Evolutionary conservation across 2,329 filamentous ascomycete species (phyloP).

Genomic region (Proliferodiscus dingleyae): DNA sequence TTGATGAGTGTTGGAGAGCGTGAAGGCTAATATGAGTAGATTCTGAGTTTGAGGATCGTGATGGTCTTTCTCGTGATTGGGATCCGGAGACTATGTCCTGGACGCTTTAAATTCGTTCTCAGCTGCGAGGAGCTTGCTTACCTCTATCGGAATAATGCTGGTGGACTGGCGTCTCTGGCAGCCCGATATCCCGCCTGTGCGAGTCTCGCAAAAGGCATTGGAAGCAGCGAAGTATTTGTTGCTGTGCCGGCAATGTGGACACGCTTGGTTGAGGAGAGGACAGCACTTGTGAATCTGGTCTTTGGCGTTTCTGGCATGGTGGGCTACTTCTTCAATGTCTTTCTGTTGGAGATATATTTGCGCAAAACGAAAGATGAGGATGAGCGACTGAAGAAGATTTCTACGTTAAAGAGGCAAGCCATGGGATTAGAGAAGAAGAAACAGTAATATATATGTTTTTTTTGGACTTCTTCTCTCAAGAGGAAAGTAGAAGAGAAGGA

Average conservation of each 20-base stretch:
- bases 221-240: background rate
- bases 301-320: constrained; percentile 8
- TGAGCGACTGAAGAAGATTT: constrained; percentile 9
- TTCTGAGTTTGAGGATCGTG: constrained; percentile 8
- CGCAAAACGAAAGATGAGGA: constrained; percentile 4
- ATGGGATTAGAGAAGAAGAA: constrained; percentile 1
- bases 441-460: no score
- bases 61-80: constrained; percentile 1
- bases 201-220: background rate
- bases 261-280: background rate
- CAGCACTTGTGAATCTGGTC: constrained; percentile 3
- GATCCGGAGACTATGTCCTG: background rate
- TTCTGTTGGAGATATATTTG: constrained; percentile 7
- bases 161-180: background rate
- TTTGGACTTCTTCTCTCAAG: no score
- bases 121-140: constrained; percentile 9
- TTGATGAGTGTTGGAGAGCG: no score
- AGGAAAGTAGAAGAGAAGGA: no score
- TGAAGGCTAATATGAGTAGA: constrained; percentile 2
- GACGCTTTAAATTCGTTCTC: background rate
- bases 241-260: constrained; percentile 4
- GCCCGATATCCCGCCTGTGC: constrained; percentile 3
- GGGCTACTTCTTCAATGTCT: constrained; percentile 3
- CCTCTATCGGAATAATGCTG: constrained; percentile 1
- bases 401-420: constrained; percentile 6